Base-by-base conservation (phyloP, 73 alveolate genomes). In the Durusdinium trenchii region DNA sequence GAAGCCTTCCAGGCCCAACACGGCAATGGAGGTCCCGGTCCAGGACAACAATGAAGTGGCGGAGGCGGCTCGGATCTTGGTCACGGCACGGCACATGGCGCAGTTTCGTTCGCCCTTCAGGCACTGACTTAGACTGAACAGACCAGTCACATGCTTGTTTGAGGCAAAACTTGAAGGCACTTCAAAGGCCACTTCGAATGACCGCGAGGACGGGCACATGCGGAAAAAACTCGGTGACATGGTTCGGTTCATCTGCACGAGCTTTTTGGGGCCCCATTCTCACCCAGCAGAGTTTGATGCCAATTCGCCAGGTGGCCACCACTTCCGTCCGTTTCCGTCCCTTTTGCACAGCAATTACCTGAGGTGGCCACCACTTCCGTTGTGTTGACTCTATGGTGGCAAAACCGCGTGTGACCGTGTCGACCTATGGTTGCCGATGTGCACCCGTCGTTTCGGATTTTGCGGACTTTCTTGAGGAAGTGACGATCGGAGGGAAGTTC, bases 401-500 rank as follows among this genome's bases (percentile, higher is more conserved):
- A 32, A 14, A 14, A 3, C 32, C 32, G 36, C 3, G 18, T 6
- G 42, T n/a, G 0, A 14, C 81, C 43, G 18, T 18, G n/a, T 10
- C n/a, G n/a, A n/a, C n/a, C n/a, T n/a, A n/a, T n/a, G n/a, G n/a
- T n/a, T n/a, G n/a, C n/a, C n/a, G 42, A 67, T 32, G 16, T n/a
- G 81, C 46, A 64, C 9, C 28, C 45, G 38, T 18, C 45, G 45
- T 16, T 16, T 14, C 42, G 43, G 20, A 1, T 3, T 67, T 14
- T 42, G 32, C 16, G 81, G 20, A 54, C 20, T 54, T 28, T 30
- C 16, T 20, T 48, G 40, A 84, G 94, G 94, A 84, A 51, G 94
- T 84, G 94, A 51, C 43, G 76, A 35, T 84, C 76, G 94, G 94
- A n/a, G 94, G 94, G 71, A 84, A 84, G 94, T 84, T 84, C 51